Base-by-base conservation (phyloP, 1,139 yeast genomes). In the Suhomyces wounanorum region DNA sequence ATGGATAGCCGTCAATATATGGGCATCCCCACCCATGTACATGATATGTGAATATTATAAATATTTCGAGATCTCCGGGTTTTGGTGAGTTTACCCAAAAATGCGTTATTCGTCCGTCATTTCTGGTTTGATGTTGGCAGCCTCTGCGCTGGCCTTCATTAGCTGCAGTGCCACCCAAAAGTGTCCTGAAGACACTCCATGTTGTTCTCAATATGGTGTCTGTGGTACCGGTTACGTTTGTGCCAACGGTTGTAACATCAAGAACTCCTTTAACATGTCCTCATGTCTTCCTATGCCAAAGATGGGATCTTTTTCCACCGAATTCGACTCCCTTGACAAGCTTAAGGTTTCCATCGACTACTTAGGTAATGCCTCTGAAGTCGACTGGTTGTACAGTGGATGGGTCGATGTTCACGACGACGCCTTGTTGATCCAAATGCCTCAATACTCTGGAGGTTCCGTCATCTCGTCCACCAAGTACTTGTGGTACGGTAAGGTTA, bases 201-300 rank as follows among this genome's bases (percentile, higher is more conserved):
- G 96, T 65, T 90, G 97, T 66, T 84, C 91, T 18, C 89, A 85
- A 58, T 87, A 83, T 60, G 96, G 96, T 36, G 75, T 71, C n/a
- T 90, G 97, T 76, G 96, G 96, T 50, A 78, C 85, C 14, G 97
- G 97, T 1, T 73, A 84, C 3, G 75, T 79, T 65, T 90, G 97
- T 73, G 75, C 90, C 46, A 92, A 90, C 45, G 94, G 96, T 14
- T 89, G 96, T 69, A 89, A 88, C 66, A 83, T 88, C 42, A 72
- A 83, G 59, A 80, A 64, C 63, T 87, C 95, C 0, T 85, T 66
- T 68, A 81, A 80, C 62, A 65, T 80, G 51, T 61, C 79, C 8
- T 81, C 94, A 9, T 89, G 96, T 67, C 78, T 85, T 74, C 90
- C 94, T 13, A 75, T 72, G 74, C 82, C 85, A 45, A 62, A 64